Conservation (phyloP, 2,329 filamentous ascomycete species). For the Berkeleyomyces rouxiae region DNA sequence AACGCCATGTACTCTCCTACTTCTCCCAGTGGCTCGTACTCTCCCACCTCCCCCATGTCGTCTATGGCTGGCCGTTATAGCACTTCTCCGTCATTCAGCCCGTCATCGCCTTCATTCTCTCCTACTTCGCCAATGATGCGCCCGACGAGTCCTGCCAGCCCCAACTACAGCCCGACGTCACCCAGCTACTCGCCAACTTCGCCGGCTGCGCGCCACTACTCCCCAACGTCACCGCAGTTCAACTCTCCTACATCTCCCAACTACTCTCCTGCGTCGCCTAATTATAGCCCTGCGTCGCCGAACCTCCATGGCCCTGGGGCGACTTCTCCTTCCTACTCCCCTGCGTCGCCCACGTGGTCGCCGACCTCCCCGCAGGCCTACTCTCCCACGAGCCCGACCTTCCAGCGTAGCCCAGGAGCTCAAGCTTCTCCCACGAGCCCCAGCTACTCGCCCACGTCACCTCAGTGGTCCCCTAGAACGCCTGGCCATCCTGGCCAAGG, state of each 20-base stretch:
- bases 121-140: slow-evolving; percentile 44
- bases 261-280: slow-evolving; percentile 55
- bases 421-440: slow-evolving; percentile 50
- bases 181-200: slow-evolving; percentile 49
- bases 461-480: slow-evolving; percentile 30
- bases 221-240: slow-evolving; percentile 59
- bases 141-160: slow-evolving; percentile 37
- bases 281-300: slow-evolving; percentile 54
- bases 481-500: slow-evolving; percentile 23
- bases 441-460: slow-evolving; percentile 52
- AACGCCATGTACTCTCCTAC: slow-evolving; percentile 54
- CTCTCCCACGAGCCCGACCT: slow-evolving; percentile 46
- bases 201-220: slow-evolving; percentile 41
- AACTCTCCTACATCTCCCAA: slow-evolving; percentile 59
- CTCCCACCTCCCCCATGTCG: slow-evolving; percentile 57
- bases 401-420: slow-evolving; percentile 37
- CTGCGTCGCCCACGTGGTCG: slow-evolving; percentile 61
- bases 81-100: slow-evolving; percentile 45
- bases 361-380: slow-evolving; percentile 53
- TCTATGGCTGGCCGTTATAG: slow-evolving; percentile 34
- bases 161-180: slow-evolving; percentile 48
- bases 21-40: slow-evolving; percentile 58
- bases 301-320: slow-evolving; percentile 29
- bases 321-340: slow-evolving; percentile 46
- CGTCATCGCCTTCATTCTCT: slow-evolving; percentile 46